A percentile compares a stretch with the other conserved stretches of the same genome.
These are phyloP conservation scores for Stagonosporopsis chrysanthemi DNA, from an alignment of 2,329 filamentous ascomycete species.

Conservation along the genomic window DNA sequence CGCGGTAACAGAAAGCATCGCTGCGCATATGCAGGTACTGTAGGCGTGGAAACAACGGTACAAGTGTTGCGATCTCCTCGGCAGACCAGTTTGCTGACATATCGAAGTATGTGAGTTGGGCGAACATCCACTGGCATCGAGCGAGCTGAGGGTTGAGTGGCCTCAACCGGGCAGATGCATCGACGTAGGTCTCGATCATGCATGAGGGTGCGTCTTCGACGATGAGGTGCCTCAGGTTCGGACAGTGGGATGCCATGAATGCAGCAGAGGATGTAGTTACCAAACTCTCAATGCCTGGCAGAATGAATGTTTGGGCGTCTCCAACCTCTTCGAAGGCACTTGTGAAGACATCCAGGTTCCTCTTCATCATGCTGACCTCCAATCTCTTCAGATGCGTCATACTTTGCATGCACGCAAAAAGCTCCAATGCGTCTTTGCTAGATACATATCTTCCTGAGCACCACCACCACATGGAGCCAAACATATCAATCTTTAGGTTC, in stretches of 20 bases:
- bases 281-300: constrained; percentile 13
- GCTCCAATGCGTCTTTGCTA: constrained; percentile 21
- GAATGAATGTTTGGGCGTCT: constrained; percentile 7
- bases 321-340: constrained; percentile 13
- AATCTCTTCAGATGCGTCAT: constrained; percentile 17
- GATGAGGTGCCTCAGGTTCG: constrained; percentile 14
- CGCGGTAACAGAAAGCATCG: constrained; percentile 26
- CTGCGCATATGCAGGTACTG: constrained; percentile 21
- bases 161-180: constrained; percentile 11
- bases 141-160: constrained; percentile 6
- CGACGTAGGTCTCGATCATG: constrained; percentile 22
- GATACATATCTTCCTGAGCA: constrained; percentile 25
- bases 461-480: constrained; percentile 30
- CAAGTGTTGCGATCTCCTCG: constrained; percentile 18
- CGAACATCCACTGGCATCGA: neutral
- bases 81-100: constrained; percentile 24
- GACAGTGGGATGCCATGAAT: constrained; percentile 24
- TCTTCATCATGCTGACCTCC: constrained; percentile 30
- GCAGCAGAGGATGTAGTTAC: constrained; percentile 19
- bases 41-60: constrained; percentile 16
- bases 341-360: constrained; percentile 26
- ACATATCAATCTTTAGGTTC: constrained; percentile 27
- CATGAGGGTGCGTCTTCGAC: constrained; percentile 22
- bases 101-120: constrained; percentile 20
- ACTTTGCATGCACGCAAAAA: constrained; percentile 19